phyloP scores from a whole-genome alignment of 106 monocot genomes.

The Cymbidium sinense region DNA sequence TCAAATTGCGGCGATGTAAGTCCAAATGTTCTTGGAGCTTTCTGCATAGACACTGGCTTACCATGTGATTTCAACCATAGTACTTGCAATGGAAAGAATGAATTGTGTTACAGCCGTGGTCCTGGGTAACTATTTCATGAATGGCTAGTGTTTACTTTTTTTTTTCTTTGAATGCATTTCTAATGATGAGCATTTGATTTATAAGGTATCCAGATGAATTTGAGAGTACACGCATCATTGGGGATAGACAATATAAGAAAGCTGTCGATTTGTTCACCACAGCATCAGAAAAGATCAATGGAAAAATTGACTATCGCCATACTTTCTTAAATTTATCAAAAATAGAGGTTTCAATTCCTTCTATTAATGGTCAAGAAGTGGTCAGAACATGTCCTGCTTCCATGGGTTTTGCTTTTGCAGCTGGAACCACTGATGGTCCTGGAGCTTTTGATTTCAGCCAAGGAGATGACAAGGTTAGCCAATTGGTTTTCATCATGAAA shows the following conservation, averaged over 20 bases:
- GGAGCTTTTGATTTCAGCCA: constrained; percentile 93
- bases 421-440: constrained; percentile 97
- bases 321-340: constrained; percentile 65
- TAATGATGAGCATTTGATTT: constrained; percentile 2
- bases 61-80: constrained; percentile 94
- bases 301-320: constrained; percentile 83
- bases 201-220: constrained; percentile 90
- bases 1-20: constrained; percentile 97
- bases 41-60: constrained; percentile 80
- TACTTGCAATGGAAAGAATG: constrained; percentile 93
- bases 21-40: constrained; percentile 87
- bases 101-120: constrained; percentile 90
- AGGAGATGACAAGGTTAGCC: constrained; percentile 75
- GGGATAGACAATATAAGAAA: constrained; percentile 71
- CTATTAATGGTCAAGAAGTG: constrained; percentile 22
- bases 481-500: not conserved
- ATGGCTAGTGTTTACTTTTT: not conserved
- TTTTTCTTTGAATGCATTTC: not conserved
- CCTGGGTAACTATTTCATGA: constrained; percentile 53
- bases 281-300: constrained; percentile 58
- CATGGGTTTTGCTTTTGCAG: constrained; percentile 94
- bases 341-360: constrained; percentile 49
- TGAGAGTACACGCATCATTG: constrained; percentile 89
- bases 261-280: constrained; percentile 73
- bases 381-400: constrained; percentile 89